A percentile compares a stretch with the other conserved stretches of the same genome.
Evolutionary conservation across 345 rosid genomes (phyloP).

Genomic region (Dipteronia dyeriana): DNA sequence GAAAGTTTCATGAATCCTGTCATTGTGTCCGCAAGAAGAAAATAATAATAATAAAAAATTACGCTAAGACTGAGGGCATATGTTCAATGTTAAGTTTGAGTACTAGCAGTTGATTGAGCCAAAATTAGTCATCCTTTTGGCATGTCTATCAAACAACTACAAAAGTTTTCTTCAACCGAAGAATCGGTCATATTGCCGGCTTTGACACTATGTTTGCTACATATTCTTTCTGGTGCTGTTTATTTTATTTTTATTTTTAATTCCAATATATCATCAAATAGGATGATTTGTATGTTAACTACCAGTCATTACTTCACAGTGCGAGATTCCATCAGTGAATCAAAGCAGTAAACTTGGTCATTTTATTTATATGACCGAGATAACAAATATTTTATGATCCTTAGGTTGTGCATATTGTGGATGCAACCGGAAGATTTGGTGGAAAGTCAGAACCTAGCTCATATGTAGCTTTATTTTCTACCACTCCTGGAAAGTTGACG

Average conservation of each 20-base stretch:
- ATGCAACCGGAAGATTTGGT: constrained; percentile 49
- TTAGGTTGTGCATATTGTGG: constrained; percentile 92
- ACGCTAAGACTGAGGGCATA: neutral
- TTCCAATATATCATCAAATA: neutral
- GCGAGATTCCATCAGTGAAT: neutral
- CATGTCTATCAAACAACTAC: neutral
- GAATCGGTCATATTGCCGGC: neutral
- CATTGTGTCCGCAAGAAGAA: neutral
- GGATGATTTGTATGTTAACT: neutral
- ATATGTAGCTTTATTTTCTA: constrained; percentile 65
- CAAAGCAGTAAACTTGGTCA: constrained; percentile 12
- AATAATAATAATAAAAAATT: neutral
- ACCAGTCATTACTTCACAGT: neutral
- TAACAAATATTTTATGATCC: constrained; percentile 17
- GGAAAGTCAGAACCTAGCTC: constrained; percentile 54
- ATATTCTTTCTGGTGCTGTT: neutral
- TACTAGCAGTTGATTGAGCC: neutral
- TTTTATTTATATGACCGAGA: constrained; percentile 4
- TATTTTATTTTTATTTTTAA: too few relatives aligned
- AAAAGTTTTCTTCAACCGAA: neutral
- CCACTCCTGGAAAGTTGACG: constrained; percentile 82
- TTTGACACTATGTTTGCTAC: constrained; percentile 8
- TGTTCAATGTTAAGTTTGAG: neutral
- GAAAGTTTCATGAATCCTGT: neutral
- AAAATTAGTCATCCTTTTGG: neutral